Percentiles rank a stretch among this genome's conserved stretches.
phyloP scores from a whole-genome alignment of 495 filamentous ascomycete species.

The Podospora fimiseda region DNA sequence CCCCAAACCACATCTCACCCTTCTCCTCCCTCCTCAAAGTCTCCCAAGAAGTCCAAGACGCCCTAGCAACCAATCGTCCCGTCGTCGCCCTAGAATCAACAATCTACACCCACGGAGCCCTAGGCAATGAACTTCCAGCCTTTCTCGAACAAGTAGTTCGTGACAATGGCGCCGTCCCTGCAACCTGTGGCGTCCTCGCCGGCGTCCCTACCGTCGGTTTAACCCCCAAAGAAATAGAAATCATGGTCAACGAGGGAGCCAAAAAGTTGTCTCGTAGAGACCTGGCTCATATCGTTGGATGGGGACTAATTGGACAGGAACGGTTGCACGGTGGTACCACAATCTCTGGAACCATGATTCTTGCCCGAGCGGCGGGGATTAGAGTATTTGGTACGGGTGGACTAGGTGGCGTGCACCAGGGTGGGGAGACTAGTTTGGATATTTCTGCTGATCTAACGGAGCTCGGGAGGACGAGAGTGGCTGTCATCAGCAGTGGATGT shows the following conservation, averaged over 20 bases:
- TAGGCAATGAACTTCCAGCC: slow-evolving; percentile 77
- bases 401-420: slow-evolving; percentile 87
- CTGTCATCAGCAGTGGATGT: slow-evolving; percentile 83
- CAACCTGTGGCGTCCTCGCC: slow-evolving; percentile 78
- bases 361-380: slow-evolving; percentile 83
- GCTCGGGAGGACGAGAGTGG: slow-evolving; percentile 82
- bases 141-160: slow-evolving; percentile 75
- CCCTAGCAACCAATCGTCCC: slow-evolving; percentile 62
- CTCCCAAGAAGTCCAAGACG: slow-evolving; percentile 76
- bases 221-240: slow-evolving; percentile 57
- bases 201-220: slow-evolving; percentile 80
- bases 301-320: slow-evolving; percentile 58
- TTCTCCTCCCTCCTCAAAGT: slow-evolving; percentile 54
- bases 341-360: slow-evolving; percentile 84
- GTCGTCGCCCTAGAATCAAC: slow-evolving; percentile 91
- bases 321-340: slow-evolving; percentile 92
- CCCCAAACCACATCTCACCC: slow-evolving; percentile 1
- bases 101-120: slow-evolving; percentile 69
- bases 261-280: slow-evolving; percentile 85
- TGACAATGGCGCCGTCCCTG: slow-evolving; percentile 77
- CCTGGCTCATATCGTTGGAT: slow-evolving; percentile 58
- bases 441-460: slow-evolving; percentile 94
- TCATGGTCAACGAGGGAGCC: slow-evolving; percentile 60
- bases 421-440: slow-evolving; percentile 79
- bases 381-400: slow-evolving; percentile 85